phyloP scores from a whole-genome alignment of 2,329 filamentous ascomycete genomes.

The Talaromyces marneffei region DNA sequence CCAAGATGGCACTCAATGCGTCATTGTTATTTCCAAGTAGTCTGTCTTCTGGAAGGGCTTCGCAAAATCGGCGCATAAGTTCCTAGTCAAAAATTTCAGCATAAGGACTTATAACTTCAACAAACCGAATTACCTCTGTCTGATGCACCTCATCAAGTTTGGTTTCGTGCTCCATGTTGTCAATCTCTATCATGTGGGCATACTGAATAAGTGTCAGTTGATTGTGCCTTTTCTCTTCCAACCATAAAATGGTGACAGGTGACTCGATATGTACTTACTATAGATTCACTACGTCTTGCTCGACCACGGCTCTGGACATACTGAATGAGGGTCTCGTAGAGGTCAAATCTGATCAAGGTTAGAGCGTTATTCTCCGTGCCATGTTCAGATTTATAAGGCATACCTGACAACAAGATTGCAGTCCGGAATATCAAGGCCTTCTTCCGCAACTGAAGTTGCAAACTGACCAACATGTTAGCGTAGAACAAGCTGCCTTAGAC shows the following conservation, averaged over 20 bases:
- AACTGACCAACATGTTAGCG: slow-evolving; percentile 37
- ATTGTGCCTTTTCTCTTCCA: neutral
- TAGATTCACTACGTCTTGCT: slow-evolving; percentile 70
- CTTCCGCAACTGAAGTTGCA: slow-evolving; percentile 60
- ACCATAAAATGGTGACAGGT: neutral
- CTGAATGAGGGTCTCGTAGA: slow-evolving; percentile 84
- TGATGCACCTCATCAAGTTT: slow-evolving; percentile 45
- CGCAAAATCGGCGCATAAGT: slow-evolving; percentile 69
- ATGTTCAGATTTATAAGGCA: neutral
- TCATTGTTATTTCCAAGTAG: slow-evolving; percentile 57
- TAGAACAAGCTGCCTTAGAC: neutral
- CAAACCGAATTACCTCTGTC: slow-evolving; percentile 38
- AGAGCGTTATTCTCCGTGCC: neutral
- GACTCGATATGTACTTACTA: slow-evolving; percentile 28
- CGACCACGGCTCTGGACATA: slow-evolving; percentile 91
- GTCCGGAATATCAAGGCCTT: slow-evolving; percentile 61
- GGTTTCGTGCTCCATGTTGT: slow-evolving; percentile 61
- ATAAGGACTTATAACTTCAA: neutral
- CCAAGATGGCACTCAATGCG: slow-evolving; percentile 52
- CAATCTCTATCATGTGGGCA: slow-evolving; percentile 72
- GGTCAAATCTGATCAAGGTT: slow-evolving; percentile 59
- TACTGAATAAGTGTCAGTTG: slow-evolving; percentile 43
- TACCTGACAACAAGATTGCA: slow-evolving; percentile 58
- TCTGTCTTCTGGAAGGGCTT: slow-evolving; percentile 66
- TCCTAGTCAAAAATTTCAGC: slow-evolving; percentile 26